These are phyloP conservation scores for Oryza punctata DNA, from an alignment of 176 grass and related monocot genomes.

Conservation along the genomic window DNA sequence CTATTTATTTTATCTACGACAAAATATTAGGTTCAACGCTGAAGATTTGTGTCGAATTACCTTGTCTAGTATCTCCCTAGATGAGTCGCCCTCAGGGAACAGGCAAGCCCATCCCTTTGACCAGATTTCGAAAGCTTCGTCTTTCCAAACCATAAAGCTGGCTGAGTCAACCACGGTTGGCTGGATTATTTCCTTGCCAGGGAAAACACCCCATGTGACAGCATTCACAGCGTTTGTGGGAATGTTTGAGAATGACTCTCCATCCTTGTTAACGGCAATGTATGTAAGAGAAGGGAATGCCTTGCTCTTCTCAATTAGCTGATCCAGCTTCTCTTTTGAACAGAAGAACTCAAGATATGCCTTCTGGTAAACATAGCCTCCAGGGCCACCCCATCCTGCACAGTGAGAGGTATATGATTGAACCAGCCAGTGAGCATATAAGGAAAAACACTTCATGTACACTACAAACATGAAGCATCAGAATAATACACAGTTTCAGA, in stretches of 20 bases:
- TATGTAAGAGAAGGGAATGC: constrained; percentile 68
- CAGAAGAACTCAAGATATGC: constrained; percentile 89
- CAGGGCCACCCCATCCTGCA: constrained; percentile 78
- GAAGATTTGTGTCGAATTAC: constrained; percentile 35
- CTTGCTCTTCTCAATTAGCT: constrained; percentile 60
- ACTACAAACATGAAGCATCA: neutral
- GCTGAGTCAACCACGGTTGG: constrained; percentile 67
- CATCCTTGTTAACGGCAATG: constrained; percentile 72
- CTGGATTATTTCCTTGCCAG: constrained; percentile 79
- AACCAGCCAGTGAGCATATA: neutral
- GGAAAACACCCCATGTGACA: constrained; percentile 88
- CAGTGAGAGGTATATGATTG: neutral
- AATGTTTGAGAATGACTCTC: constrained; percentile 56
- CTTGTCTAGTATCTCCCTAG: constrained; percentile 69
- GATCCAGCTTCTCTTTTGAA: constrained; percentile 61
- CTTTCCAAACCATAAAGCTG: constrained; percentile 92
- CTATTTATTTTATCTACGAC: neutral
- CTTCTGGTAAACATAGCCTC: constrained; percentile 92
- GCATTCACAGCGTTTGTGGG: constrained; percentile 63
- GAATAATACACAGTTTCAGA: neutral
- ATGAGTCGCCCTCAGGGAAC: constrained; percentile 67
- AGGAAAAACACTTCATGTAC: neutral
- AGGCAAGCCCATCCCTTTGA: constrained; percentile 62
- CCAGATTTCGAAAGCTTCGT: constrained; percentile 90
- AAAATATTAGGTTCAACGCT: neutral